Conservation (phyloP, 2,329 filamentous ascomycete species). For the Sclerotinia glacialis region DNA sequence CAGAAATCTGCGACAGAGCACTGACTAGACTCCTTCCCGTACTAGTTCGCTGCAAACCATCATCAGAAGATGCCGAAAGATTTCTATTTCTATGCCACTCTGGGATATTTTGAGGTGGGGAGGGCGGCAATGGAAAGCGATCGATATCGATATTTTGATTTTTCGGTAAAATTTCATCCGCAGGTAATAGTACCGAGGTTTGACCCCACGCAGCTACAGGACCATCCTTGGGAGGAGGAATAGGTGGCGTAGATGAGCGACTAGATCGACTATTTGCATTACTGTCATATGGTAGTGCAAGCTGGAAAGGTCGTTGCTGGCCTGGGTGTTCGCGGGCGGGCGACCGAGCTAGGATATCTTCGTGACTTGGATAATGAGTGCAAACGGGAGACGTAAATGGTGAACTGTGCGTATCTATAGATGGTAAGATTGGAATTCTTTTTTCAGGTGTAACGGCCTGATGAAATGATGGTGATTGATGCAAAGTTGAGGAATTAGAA, state of each 20-base stretch:
- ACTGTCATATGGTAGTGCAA: slow-evolving; percentile 33
- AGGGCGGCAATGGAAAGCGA: slow-evolving; percentile 17
- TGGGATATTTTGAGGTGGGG: neutral
- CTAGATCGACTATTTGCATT: slow-evolving; percentile 13
- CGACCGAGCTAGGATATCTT: slow-evolving; percentile 37
- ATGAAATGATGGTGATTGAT: neutral
- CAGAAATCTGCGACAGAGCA: slow-evolving; percentile 33
- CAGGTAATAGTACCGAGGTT: neutral
- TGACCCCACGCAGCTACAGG: neutral
- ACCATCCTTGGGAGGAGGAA: slow-evolving; percentile 22
- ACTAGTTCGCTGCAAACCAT: neutral
- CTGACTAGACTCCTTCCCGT: slow-evolving; percentile 51
- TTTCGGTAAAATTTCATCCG: neutral
- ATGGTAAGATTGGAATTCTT: slow-evolving; percentile 4
- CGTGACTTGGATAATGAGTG: slow-evolving; percentile 28
- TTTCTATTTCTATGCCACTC: neutral
- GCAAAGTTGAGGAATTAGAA: neutral
- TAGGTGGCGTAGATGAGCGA: slow-evolving; percentile 27
- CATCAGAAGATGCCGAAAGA: neutral
- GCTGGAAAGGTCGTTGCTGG: slow-evolving; percentile 38
- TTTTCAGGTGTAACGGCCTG: neutral
- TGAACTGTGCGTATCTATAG: neutral
- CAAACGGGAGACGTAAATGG: slow-evolving; percentile 19
- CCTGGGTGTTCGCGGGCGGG: slow-evolving; percentile 32
- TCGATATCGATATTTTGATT: slow-evolving; percentile 12